phyloP scores from a whole-genome alignment of 768 basidiomycete genomes.

The Coprinopsis strossmayeri region DNA sequence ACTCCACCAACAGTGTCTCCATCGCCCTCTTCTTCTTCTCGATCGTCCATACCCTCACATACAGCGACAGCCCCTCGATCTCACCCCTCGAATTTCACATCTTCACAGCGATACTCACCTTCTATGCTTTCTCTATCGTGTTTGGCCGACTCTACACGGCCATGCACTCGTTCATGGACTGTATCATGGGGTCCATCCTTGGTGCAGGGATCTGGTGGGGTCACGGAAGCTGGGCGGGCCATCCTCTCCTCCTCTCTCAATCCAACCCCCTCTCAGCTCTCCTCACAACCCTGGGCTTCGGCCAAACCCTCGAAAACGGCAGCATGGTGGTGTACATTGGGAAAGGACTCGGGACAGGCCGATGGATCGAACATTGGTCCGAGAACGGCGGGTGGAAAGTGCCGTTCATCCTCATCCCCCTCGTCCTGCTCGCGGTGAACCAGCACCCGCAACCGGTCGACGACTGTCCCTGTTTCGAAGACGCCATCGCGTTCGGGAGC shows the following conservation, averaged over 20 bases:
- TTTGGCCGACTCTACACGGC: constrained; percentile 79
- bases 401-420: constrained; percentile 51
- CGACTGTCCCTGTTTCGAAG: constrained; percentile 97
- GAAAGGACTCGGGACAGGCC: constrained; percentile 30
- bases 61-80: constrained; percentile 28
- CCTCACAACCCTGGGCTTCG: constrained; percentile 19
- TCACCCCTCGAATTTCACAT: constrained; percentile 39
- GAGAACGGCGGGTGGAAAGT: constrained; percentile 41
- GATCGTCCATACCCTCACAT: constrained; percentile 48
- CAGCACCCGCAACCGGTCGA: constrained; percentile 93
- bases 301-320: constrained; percentile 13
- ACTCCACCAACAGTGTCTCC: constrained; percentile 86
- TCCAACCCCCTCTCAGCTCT: constrained; percentile 23
- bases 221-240: constrained; percentile 37
- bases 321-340: constrained; percentile 26
- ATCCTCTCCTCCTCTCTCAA: constrained; percentile 26
- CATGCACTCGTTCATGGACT: constrained; percentile 86
- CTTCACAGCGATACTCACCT: constrained; percentile 35
- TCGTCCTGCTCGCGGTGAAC: constrained; percentile 74
- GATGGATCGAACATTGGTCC: constrained; percentile 30
- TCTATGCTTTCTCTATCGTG: constrained; percentile 68
- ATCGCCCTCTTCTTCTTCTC: constrained; percentile 78
- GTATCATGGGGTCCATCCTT: constrained; percentile 52
- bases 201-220: constrained; percentile 68
- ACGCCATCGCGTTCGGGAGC: constrained; percentile 89